phyloP scores from a whole-genome alignment of 495 filamentous ascomycete genomes.

The Bacidia rubella region DNA sequence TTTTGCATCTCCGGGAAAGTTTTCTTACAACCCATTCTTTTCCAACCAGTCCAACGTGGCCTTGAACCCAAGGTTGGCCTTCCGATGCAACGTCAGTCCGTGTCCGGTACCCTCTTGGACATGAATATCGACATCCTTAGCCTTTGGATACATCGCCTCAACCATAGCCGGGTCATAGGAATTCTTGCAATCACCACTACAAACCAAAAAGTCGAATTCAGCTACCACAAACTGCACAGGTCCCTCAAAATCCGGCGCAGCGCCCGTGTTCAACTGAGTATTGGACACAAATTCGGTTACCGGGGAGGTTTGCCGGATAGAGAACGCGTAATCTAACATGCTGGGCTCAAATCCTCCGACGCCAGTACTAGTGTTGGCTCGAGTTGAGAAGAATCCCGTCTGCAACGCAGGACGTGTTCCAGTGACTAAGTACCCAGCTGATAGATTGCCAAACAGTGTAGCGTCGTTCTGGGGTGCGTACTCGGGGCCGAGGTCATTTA shows the following conservation, averaged over 20 bases:
- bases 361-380: conserved; percentile 10
- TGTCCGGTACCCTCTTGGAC: conserved; percentile 24
- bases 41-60: conserved; percentile 21
- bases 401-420: conserved; percentile 12
- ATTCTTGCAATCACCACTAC: conserved; percentile 12
- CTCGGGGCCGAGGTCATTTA: conserved; percentile 12
- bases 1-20: too few relatives aligned
- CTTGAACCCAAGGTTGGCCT: conserved; percentile 23
- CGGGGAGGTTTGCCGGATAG: conserved; percentile 19
- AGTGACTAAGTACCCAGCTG: conserved; percentile 18
- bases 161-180: conserved; percentile 1
- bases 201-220: conserved; percentile 20
- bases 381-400: conserved; percentile 15
- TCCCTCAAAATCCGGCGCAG: conserved; percentile 15
- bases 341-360: conserved; percentile 14
- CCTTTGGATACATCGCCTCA: conserved; percentile 16
- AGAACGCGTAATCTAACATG: conserved; percentile 18
- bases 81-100: conserved; percentile 23
- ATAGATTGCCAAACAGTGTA: conserved; percentile 8
- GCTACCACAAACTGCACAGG: conserved; percentile 21
- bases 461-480: conserved; percentile 19
- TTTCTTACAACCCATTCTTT: conserved; percentile 20
- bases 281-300: conserved; percentile 18
- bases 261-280: conserved; percentile 5
- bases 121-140: conserved; percentile 18